Evolutionary conservation across 805 yeast genomes (phyloP), one percentile per base, ranked within the genome.

Genomic region (Grigorovia humatica): DNA sequence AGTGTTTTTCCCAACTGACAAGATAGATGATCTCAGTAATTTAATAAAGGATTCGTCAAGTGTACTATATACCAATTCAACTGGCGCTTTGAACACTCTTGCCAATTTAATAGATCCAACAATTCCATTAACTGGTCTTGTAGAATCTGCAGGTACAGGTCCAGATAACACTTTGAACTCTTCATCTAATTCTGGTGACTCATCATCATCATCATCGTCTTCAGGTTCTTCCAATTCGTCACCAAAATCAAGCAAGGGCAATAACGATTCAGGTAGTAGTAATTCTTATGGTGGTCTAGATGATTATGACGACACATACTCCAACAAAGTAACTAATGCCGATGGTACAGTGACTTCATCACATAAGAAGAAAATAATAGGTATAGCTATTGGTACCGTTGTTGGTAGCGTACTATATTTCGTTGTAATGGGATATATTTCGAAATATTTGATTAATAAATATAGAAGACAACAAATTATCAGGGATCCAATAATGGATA

Each of bases 331-430:
- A 47, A 27, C 42, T 5, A 32, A 35, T 35, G 48, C 47, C 23
- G 46, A 46, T 1, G 27, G 52, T 20, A 40, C 52, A 5, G 48
- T 66, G 6, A 57, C 67, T 4, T 61, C 65, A 17, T 29, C 38
- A 42, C 65, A 69, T 52, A 70, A 69, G 54, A 70, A 71, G 46
- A 75, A 75, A 55, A 75, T 87, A 23, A 83, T 85, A 27, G 96
- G 95, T 41, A 78, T 89, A 50, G 82, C 91, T 13, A 75, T 88
- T 43, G 96, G 97, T 47, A 81, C 95, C 7, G 81, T 87, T 32
- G 80, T 79, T 13, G 97, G 96, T 51, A 83, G 87, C 46, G 71
- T 78, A 8, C 70, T 79, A 9, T 85, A 86, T 64, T 77, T 86
- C 61, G 73, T 79, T 0, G 69, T 79, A 19, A 76, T 88, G 73